Conservation (phyloP, 2,329 filamentous ascomycete species). For the Colletotrichum melonis region DNA sequence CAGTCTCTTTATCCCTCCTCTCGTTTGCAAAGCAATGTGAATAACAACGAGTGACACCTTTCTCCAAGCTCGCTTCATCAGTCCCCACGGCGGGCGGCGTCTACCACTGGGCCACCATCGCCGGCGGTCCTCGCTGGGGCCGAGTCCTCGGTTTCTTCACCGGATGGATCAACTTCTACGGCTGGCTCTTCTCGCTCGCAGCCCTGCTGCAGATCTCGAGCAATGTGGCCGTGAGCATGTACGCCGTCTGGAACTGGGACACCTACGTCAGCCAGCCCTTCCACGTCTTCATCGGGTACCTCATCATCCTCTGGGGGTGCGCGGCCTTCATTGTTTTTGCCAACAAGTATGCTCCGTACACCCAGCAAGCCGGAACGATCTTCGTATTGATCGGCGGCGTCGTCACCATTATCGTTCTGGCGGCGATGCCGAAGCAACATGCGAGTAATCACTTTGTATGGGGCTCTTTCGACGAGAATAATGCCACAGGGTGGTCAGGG, state of each 20-base stretch:
- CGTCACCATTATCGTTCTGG: slow-evolving; percentile 62
- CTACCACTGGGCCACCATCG: slow-evolving; percentile 71
- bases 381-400: slow-evolving; percentile 65
- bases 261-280: slow-evolving; percentile 62
- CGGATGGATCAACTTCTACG: slow-evolving; percentile 65
- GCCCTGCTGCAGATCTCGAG: slow-evolving; percentile 68
- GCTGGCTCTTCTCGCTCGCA: slow-evolving; percentile 72
- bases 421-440: slow-evolving; percentile 64
- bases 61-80: slow-evolving; percentile 66
- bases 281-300: slow-evolving; percentile 70
- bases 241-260: slow-evolving; percentile 66
- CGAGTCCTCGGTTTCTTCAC: slow-evolving; percentile 61
- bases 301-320: slow-evolving; percentile 66
- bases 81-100: slow-evolving; percentile 70
- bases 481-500: slow-evolving; percentile 63
- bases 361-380: slow-evolving; percentile 63
- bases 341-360: slow-evolving; percentile 66
- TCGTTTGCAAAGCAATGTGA: background rate
- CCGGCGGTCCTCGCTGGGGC: slow-evolving; percentile 65
- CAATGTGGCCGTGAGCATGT: slow-evolving; percentile 71
- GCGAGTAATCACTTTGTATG: slow-evolving; percentile 65
- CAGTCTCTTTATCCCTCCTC: background rate
- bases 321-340: slow-evolving; percentile 65
- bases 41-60: slow-evolving; percentile 19
- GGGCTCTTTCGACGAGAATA: slow-evolving; percentile 58